Conservation (phyloP, 495 filamentous ascomycete species). For the Lasiosphaeria hispida region DNA sequence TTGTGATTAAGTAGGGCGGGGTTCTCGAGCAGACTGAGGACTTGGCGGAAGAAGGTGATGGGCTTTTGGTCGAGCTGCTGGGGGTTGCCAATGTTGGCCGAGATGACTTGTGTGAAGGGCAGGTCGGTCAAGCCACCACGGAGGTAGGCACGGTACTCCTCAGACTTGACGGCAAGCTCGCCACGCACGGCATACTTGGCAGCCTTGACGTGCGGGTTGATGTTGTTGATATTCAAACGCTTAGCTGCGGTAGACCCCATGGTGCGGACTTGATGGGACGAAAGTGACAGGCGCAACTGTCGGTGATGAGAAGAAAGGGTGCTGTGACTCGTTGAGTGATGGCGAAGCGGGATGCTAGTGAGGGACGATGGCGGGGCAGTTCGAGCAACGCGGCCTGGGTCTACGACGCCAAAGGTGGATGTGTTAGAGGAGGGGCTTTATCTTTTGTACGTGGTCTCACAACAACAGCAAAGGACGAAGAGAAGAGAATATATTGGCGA, state of each 20-base stretch:
- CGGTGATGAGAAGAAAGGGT: neutral
- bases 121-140: slow-evolving; percentile 53
- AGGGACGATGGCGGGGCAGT: neutral
- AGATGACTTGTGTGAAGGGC: slow-evolving; percentile 87
- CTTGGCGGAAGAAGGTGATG: slow-evolving; percentile 98
- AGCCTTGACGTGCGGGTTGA: slow-evolving; percentile 79
- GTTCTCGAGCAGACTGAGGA: slow-evolving; percentile 91
- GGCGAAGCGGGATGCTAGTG: neutral
- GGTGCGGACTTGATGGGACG: slow-evolving; percentile 27
- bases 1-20: slow-evolving; percentile 76
- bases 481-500: no score
- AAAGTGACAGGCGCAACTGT: neutral
- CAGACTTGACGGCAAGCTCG: slow-evolving; percentile 86
- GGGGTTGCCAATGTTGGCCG: slow-evolving; percentile 97
- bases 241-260: slow-evolving; percentile 37
- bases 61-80: slow-evolving; percentile 99
- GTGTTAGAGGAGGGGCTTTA: neutral
- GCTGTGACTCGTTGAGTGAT: neutral
- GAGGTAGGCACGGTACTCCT: slow-evolving; percentile 78
- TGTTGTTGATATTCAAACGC: slow-evolving; percentile 78
- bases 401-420: neutral
- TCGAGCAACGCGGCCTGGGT: neutral
- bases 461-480: no score
- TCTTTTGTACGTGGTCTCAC: no score
- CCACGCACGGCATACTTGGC: slow-evolving; percentile 97